phyloP scores from a whole-genome alignment of 495 filamentous ascomycete species.

The Gamarada debralockiae region DNA sequence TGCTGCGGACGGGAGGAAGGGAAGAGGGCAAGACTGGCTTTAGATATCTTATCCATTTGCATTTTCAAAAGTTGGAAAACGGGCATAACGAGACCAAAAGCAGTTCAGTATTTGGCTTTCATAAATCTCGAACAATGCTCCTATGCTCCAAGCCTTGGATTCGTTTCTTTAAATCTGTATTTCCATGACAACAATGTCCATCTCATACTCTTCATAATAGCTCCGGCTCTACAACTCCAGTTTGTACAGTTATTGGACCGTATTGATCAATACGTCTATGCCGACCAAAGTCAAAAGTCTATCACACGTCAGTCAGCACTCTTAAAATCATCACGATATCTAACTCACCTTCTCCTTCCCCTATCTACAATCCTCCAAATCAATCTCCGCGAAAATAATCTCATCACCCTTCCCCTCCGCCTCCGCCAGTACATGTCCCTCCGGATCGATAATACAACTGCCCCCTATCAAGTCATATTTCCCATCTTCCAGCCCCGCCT shows the following conservation, averaged over 20 bases:
- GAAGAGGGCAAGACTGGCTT: slow-evolving; percentile 30
- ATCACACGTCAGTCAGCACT: not conserved
- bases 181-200: too few species aligned
- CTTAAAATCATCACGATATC: not conserved
- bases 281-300: slow-evolving; percentile 41
- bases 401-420: slow-evolving; percentile 39
- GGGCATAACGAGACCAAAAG: too few species aligned
- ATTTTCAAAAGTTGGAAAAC: not conserved
- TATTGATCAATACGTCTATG: slow-evolving; percentile 46
- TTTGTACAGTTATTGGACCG: slow-evolving; percentile 33
- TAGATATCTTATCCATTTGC: not conserved
- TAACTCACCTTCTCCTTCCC: slow-evolving; percentile 31
- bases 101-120: too few species aligned
- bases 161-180: not conserved
- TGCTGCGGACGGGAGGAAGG: slow-evolving; percentile 25
- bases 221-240: slow-evolving; percentile 41
- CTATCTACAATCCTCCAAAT: slow-evolving; percentile 39
- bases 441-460: slow-evolving; percentile 43
- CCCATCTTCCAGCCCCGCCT: slow-evolving; percentile 43
- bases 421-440: slow-evolving; percentile 45
- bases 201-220: slow-evolving; percentile 3
- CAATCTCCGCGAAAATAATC: slow-evolving; percentile 41
- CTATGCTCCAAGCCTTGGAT: too few species aligned
- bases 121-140: too few species aligned
- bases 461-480: slow-evolving; percentile 42